phyloP scores from a whole-genome alignment of 805 yeast genomes.

The Candida succiphila region DNA sequence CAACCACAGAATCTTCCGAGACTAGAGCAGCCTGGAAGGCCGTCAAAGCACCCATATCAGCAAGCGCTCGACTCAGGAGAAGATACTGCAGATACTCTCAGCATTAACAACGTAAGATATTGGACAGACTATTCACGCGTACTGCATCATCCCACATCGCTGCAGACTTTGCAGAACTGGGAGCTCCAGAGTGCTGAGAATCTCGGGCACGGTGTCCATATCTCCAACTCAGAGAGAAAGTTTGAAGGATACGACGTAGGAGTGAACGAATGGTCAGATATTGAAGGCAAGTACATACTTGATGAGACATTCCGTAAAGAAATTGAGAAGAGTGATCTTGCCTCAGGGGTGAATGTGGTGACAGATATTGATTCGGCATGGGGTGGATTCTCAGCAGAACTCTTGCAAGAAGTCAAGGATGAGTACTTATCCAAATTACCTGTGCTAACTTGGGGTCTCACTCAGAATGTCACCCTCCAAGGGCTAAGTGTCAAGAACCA shows the following conservation, averaged over 20 bases:
- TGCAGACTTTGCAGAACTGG: slow-evolving; percentile 52
- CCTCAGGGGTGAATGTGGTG: slow-evolving; percentile 61
- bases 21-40: slow-evolving; percentile 7
- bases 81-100: slow-evolving; percentile 25
- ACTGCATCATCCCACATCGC: slow-evolving; percentile 51
- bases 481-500: slow-evolving; percentile 7
- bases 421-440: slow-evolving; percentile 50
- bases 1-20: background rate
- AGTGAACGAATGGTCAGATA: slow-evolving; percentile 39
- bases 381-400: slow-evolving; percentile 62
- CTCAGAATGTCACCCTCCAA: slow-evolving; percentile 3
- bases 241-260: slow-evolving; percentile 51
- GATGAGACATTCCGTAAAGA: slow-evolving; percentile 50
- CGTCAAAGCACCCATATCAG: slow-evolving; percentile 51
- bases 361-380: slow-evolving; percentile 73
- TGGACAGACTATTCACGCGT: slow-evolving; percentile 80
- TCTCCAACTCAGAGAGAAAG: slow-evolving; percentile 18
- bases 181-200: slow-evolving; percentile 30
- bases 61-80: slow-evolving; percentile 43
- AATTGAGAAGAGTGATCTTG: slow-evolving; percentile 66
- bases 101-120: slow-evolving; percentile 33
- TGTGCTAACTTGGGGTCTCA: slow-evolving; percentile 36
- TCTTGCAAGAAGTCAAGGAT: slow-evolving; percentile 52
- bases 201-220: slow-evolving; percentile 18
- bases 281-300: slow-evolving; percentile 34